phyloP scores from a whole-genome alignment of 495 filamentous ascomycete genomes.

The Xylaria venustula region DNA sequence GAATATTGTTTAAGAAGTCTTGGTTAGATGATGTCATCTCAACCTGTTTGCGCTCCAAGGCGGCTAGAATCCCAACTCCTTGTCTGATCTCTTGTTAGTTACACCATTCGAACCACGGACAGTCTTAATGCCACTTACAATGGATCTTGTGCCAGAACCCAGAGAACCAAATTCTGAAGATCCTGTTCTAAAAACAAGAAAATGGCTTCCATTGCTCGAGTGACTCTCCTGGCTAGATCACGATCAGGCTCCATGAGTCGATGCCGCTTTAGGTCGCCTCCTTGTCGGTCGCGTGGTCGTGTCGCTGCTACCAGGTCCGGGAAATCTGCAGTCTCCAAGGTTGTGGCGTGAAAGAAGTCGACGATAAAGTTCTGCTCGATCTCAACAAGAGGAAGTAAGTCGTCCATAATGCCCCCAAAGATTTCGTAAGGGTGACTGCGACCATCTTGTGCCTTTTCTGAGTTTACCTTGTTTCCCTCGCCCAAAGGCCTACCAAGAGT shows the following conservation, averaged over 20 bases:
- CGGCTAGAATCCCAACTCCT: slow-evolving; percentile 81
- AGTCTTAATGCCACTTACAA: slow-evolving; percentile 56
- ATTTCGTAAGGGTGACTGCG: slow-evolving; percentile 74
- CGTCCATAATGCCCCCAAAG: slow-evolving; percentile 76
- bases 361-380: slow-evolving; percentile 94
- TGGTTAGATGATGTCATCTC: slow-evolving; percentile 85
- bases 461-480: slow-evolving; percentile 55
- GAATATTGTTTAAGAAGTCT: slow-evolving; percentile 76
- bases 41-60: slow-evolving; percentile 72
- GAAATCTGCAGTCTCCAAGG: slow-evolving; percentile 74
- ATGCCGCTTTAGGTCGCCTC: slow-evolving; percentile 67
- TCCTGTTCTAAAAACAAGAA: slow-evolving; percentile 79
- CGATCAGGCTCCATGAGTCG: slow-evolving; percentile 82
- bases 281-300: slow-evolving; percentile 63
- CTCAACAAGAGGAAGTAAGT: slow-evolving; percentile 74
- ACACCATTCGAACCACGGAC: not conserved
- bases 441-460: slow-evolving; percentile 65
- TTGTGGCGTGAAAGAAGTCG: slow-evolving; percentile 88
- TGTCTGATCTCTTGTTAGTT: slow-evolving; percentile 52
- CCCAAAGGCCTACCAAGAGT: slow-evolving; percentile 68
- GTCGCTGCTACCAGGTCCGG: slow-evolving; percentile 68
- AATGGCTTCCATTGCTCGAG: slow-evolving; percentile 81
- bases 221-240: slow-evolving; percentile 72
- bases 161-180: slow-evolving; percentile 78
- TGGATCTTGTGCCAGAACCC: slow-evolving; percentile 76